Evolutionary conservation across 129 eudicot species (phyloP).

Genomic region (Heracleum sosnowskyi): DNA sequence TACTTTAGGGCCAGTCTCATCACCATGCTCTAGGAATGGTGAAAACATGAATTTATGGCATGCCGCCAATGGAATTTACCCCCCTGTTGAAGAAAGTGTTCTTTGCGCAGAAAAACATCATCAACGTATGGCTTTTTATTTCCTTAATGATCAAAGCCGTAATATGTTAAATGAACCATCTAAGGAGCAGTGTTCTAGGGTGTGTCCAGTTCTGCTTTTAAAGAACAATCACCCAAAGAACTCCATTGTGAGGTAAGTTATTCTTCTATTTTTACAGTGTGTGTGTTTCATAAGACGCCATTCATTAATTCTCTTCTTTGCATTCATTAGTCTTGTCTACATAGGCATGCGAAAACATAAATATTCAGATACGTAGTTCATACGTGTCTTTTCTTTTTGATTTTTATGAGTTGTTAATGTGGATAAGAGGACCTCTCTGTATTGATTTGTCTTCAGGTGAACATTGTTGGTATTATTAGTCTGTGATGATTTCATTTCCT

Average conservation of each 20-base stretch:
- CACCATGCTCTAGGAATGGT: constrained; percentile 12
- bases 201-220: constrained; percentile 66
- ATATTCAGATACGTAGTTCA: neutral
- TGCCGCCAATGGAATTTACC: constrained; percentile 39
- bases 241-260: constrained; percentile 48
- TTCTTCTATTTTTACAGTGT: neutral
- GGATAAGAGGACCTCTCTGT: neutral
- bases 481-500: neutral
- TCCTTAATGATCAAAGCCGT: constrained; percentile 32
- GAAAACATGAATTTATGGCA: constrained; percentile 69
- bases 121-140: constrained; percentile 40
- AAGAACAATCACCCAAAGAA: constrained; percentile 33
- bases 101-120: constrained; percentile 59
- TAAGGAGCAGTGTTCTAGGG: constrained; percentile 34
- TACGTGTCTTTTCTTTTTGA: neutral
- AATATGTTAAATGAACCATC: constrained; percentile 19
- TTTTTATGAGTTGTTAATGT: neutral
- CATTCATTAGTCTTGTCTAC: neutral
- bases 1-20: constrained; percentile 16
- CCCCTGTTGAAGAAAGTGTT: constrained; percentile 73
- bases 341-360: constrained; percentile 12
- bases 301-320: neutral
- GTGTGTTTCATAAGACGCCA: neutral
- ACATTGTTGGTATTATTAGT: neutral
- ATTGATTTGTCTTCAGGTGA: neutral